Evolutionary conservation across 768 basidiomycete genomes (phyloP), one percentile per base, ranked within the genome.

Genomic region (Psilocybe subaeruginosa): DNA sequence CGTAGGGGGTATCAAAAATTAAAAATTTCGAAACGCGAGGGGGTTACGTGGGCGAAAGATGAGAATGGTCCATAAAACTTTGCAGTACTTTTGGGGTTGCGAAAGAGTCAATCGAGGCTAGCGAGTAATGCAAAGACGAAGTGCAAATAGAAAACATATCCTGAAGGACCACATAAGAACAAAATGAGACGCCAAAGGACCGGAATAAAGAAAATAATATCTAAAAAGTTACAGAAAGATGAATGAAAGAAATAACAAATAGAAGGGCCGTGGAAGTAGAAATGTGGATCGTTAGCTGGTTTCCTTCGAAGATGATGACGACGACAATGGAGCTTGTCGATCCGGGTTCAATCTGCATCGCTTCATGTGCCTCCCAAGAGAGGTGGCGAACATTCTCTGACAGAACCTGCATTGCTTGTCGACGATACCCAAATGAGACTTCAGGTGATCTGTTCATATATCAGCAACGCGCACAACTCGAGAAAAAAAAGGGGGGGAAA

Each of bases 361-460:
- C 54, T 64, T 64, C 49, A 54, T 58, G 31, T 67, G 66, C 2
- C 66, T 56, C 2, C 47, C 51, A 17, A 67, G 49, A 17, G 64
- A 62, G 1, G 64, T 68, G 1, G 67, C 60, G 31, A 68, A 66
- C 3, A 46, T 37, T 9, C 62, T 62, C 0, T 49, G 49, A 41
- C 69, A 70, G 33, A 52, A 60, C 23, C 5, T 37, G 16, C 69
- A 70, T 6, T 54, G 30, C 23, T 60, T 56, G 56, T 68, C 69
- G 3, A 67, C 64, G 4, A 70, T 64, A 8, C 69, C 69, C 1
- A 65, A 52, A 19, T 70, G 69, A 19, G 59, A 56, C 43, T 65
- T 68, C 49, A 46, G 55, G 50, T 65, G 60, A 41, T 56, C 58
- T 57, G 52, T 51, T 27, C 27, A 41, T 7, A 46, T 7, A 56